Base-by-base conservation (phyloP, 2,329 filamentous ascomycete genomes). In the Raffaelea ambrosiae region DNA sequence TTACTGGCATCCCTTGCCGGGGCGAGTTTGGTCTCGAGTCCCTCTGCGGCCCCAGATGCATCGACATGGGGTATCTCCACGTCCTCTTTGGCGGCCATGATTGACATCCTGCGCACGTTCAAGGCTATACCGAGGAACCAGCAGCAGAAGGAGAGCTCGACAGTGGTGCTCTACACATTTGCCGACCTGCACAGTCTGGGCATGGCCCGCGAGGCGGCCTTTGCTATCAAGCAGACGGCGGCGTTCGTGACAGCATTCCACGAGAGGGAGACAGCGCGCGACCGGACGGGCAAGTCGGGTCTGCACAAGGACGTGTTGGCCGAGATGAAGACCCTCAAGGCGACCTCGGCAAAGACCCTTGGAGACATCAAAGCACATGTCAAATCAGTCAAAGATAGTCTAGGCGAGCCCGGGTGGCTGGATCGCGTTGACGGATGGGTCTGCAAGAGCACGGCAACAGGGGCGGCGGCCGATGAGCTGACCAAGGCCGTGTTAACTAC, bases 371-470 rank as follows among this genome's bases (percentile, higher is more conserved):
- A 63, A 52, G 52, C 48, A 1, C 60, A 58, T 18, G 49, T 71
- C n/a, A 61, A 61, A 51, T 44, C 47, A 22, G 44, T 65, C 18
- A 63, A 59, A 48, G 58, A 59, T 23, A 52, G 44, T 16, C 49
- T 70, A 5, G 59, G 55, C 13, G 54, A 59, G 22, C 55, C 59
- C 1, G 65, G 64, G 10, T 69, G 66, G 66, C 53, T 66, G 49
- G 68, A 68, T 43, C 56, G 59, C 20, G 43, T 71, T 13, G 51
- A 59, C 35, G 59, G 57, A 13, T 64, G 62, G 63, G 59, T 58
- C 1, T 62, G 16, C 2, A 2, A 43, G 55, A 50, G 5, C 51
- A 54, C 16, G 52, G 52, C 45, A 13, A 46, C 8, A 51, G 51
- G 10, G 53, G 47, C 7, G 16, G 14, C 8, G 16, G 35, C 8